Conservation (phyloP, 768 basidiomycete genomes). For the Suillus clintonianus region DNA sequence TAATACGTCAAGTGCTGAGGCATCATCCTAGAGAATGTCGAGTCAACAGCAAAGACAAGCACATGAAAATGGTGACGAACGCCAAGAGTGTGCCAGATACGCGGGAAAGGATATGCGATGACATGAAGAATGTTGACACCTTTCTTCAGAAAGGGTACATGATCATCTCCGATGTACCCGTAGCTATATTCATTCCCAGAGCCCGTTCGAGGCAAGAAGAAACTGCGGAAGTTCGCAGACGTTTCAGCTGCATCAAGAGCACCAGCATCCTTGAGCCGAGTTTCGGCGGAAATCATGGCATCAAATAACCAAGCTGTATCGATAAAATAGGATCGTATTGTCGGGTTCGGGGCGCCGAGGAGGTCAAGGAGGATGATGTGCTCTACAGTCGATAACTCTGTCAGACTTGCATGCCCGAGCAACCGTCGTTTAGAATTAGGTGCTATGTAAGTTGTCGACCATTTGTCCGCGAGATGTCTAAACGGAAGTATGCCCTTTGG, state of each 20-base stretch:
- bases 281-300: slow-evolving; percentile 70
- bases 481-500: neutral
- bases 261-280: slow-evolving; percentile 64
- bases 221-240: slow-evolving; percentile 53
- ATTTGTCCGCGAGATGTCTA: slow-evolving; percentile 88
- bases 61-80: slow-evolving; percentile 43
- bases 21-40: slow-evolving; percentile 71
- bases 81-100: slow-evolving; percentile 80
- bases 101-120: slow-evolving; percentile 87
- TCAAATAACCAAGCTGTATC: slow-evolving; percentile 96
- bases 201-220: slow-evolving; percentile 57
- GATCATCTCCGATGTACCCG: slow-evolving; percentile 87
- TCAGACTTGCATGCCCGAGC: slow-evolving; percentile 50
- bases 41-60: neutral
- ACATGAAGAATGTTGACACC: slow-evolving; percentile 91
- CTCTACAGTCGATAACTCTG: slow-evolving; percentile 78
- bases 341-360: slow-evolving; percentile 75
- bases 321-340: slow-evolving; percentile 77
- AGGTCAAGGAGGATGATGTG: slow-evolving; percentile 93
- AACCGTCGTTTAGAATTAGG: slow-evolving; percentile 63
- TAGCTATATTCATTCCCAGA: slow-evolving; percentile 36
- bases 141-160: slow-evolving; percentile 79
- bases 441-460: slow-evolving; percentile 69
- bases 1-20: slow-evolving; percentile 76
- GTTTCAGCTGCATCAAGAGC: slow-evolving; percentile 54